Conservation (phyloP, 2,329 filamentous ascomycete genomes). For the Penicillium sp. region DNA sequence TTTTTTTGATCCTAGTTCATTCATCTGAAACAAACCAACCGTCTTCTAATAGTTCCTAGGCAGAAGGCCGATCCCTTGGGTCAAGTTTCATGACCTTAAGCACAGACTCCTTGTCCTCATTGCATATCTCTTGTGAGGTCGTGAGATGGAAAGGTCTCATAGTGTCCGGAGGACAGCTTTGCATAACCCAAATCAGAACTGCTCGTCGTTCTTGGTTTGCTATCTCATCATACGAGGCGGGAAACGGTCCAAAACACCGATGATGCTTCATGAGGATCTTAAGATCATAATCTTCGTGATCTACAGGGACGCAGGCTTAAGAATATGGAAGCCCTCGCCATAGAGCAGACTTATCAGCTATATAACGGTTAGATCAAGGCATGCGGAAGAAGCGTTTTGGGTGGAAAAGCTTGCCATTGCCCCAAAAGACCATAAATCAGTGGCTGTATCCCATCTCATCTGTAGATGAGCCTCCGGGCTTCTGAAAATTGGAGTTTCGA, state of each 20-base stretch:
- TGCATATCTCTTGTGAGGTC: constrained; percentile 25
- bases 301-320: constrained; percentile 19
- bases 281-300: constrained; percentile 22
- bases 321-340: constrained; percentile 18
- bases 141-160: constrained; percentile 15
- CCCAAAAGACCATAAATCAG: constrained; percentile 28
- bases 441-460: constrained; percentile 22
- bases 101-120: constrained; percentile 36
- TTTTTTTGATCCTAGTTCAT: constrained; percentile 1
- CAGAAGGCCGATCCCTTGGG: constrained; percentile 36
- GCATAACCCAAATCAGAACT: constrained; percentile 16
- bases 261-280: constrained; percentile 23
- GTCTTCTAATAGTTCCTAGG: constrained; percentile 1
- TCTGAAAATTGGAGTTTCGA: constrained; percentile 20
- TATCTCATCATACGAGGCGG: constrained; percentile 18
- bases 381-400: neutral
- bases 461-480: constrained; percentile 24
- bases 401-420: constrained; percentile 15
- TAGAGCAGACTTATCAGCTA: constrained; percentile 24
- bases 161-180: constrained; percentile 14
- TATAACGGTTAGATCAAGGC: neutral
- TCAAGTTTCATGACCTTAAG: constrained; percentile 45
- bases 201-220: constrained; percentile 14
- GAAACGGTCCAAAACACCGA: constrained; percentile 23
- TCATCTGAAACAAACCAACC: neutral